Percentiles rank a stretch among this genome's conserved stretches.
These are phyloP conservation scores for Colletotrichum brevisporum DNA, from an alignment of 2,329 filamentous ascomycete species.

Conservation along the genomic window DNA sequence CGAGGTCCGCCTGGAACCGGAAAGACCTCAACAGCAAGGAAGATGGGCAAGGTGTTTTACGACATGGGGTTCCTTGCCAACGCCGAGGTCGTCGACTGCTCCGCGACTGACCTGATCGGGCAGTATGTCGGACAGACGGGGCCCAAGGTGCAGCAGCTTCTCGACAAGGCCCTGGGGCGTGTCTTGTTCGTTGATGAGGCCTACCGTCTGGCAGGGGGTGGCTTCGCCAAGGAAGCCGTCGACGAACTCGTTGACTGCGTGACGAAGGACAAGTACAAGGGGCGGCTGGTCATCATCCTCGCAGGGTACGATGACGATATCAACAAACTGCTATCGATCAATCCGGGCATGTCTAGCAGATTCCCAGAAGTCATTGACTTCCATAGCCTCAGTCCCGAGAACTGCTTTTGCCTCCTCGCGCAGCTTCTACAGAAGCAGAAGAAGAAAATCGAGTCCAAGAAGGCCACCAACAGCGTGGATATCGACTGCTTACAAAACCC, in stretches of 20 bases:
- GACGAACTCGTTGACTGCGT: conserved; percentile 67
- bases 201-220: conserved; percentile 72
- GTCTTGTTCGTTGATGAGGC: conserved; percentile 82
- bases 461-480: conserved; percentile 41
- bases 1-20: conserved; percentile 77
- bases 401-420: conserved; percentile 62
- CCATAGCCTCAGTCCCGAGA: conserved; percentile 54
- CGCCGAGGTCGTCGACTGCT: conserved; percentile 74
- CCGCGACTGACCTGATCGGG: conserved; percentile 77
- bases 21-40: conserved; percentile 80
- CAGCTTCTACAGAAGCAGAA: conserved; percentile 48
- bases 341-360: conserved; percentile 74
- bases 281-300: conserved; percentile 76
- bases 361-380: conserved; percentile 76
- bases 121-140: conserved; percentile 79
- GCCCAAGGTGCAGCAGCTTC: conserved; percentile 71
- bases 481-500: conserved; percentile 45
- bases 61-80: conserved; percentile 78
- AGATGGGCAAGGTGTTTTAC: conserved; percentile 78
- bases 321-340: conserved; percentile 71
- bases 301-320: conserved; percentile 79
- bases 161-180: conserved; percentile 75
- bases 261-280: conserved; percentile 69
- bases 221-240: conserved; percentile 70
- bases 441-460: conserved; percentile 46